Evolutionary conservation across 208 protist genomes (phyloP).

Genomic region (Leptomonas pyrrhocoris): DNA sequence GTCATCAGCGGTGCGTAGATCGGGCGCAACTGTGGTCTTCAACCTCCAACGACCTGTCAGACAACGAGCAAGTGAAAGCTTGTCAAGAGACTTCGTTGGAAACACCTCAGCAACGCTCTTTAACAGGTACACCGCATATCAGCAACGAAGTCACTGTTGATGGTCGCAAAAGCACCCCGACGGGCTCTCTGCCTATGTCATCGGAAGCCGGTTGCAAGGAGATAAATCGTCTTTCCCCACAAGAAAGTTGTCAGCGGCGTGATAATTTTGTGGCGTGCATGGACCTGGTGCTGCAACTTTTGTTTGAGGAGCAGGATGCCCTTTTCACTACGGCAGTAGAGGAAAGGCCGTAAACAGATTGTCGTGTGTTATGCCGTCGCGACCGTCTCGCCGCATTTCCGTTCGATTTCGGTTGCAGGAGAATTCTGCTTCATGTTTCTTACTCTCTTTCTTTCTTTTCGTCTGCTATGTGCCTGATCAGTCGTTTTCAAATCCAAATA

Average conservation of each 20-base stretch:
- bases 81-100: neutral
- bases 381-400: neutral
- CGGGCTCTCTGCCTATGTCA: neutral
- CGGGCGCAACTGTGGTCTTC: slow-evolving; percentile 4
- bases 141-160: neutral
- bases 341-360: neutral
- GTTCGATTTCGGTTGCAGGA: too few species aligned
- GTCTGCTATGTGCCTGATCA: too few species aligned
- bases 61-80: neutral
- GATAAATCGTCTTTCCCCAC: neutral
- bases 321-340: neutral
- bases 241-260: neutral
- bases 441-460: neutral
- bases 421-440: neutral
- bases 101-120: neutral
- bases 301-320: slow-evolving; percentile 23
- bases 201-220: neutral
- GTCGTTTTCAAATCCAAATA: too few species aligned
- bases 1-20: slow-evolving; percentile 11
- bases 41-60: neutral
- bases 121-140: neutral
- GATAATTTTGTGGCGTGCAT: slow-evolving; percentile 18
- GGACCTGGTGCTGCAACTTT: slow-evolving; percentile 23
- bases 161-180: neutral
- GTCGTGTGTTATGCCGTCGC: neutral